Conservation (phyloP, 1,284 basidiomycete genomes). For the Cutaneotrichosporon cutaneum region DNA sequence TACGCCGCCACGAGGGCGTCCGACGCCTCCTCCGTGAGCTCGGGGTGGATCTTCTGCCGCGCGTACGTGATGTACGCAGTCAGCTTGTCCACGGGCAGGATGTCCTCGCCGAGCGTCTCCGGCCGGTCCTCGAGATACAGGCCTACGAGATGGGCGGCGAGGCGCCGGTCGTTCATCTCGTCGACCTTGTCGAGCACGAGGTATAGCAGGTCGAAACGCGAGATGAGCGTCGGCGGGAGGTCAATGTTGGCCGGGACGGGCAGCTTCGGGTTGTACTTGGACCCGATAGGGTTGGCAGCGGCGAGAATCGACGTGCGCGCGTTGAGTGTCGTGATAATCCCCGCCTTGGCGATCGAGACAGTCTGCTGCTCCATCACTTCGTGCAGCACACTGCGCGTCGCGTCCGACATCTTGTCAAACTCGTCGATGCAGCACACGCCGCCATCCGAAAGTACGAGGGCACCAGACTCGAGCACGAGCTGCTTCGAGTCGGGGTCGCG, state of each 20-base stretch:
- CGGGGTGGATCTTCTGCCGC: conserved; percentile 80
- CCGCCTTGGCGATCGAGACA: conserved; percentile 98
- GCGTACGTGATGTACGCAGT: conserved; percentile 95
- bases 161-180: conserved; percentile 78
- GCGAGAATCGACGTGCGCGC: conserved; percentile 95
- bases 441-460: conserved; percentile 92
- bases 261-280: conserved; percentile 85
- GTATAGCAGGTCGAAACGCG: conserved; percentile 96
- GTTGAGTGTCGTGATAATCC: conserved; percentile 97
- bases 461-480: conserved; percentile 91
- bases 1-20: conserved; percentile 83
- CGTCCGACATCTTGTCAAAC: conserved; percentile 99
- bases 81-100: conserved; percentile 80
- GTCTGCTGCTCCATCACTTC: conserved; percentile 99
- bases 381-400: conserved; percentile 92
- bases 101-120: conserved; percentile 65
- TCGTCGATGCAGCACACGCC: conserved; percentile 99
- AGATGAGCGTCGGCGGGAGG: conserved; percentile 94
- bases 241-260: conserved; percentile 85
- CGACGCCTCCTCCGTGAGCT: conserved; percentile 82
- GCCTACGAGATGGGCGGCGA: conserved; percentile 90
- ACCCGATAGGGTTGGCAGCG: conserved; percentile 94
- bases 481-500: conserved; percentile 98
- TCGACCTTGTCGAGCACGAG: conserved; percentile 94
- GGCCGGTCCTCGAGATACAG: conserved; percentile 92